These are phyloP conservation scores for Backusella australiensis DNA, from an alignment of 192 early-diverging fungal species.

Conservation along the genomic window DNA sequence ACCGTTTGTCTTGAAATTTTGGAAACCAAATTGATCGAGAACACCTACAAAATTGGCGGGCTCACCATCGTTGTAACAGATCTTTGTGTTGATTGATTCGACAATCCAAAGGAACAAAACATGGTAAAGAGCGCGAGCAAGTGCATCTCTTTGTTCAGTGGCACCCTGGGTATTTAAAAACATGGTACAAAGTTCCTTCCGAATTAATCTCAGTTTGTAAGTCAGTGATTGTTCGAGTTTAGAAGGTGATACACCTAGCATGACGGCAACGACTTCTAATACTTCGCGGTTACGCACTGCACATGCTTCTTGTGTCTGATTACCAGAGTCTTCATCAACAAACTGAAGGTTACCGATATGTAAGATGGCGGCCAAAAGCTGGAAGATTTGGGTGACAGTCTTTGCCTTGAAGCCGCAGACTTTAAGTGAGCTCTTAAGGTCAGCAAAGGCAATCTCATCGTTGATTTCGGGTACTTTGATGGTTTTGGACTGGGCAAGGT, in stretches of 20 bases:
- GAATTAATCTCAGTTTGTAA: constrained; percentile 80
- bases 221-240: constrained; percentile 74
- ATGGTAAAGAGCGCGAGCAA: constrained; percentile 84
- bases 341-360: constrained; percentile 89
- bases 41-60: constrained; percentile 84
- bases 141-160: constrained; percentile 71
- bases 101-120: constrained; percentile 89
- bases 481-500: constrained; percentile 40
- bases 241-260: constrained; percentile 73
- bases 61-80: constrained; percentile 63
- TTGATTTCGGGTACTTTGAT: constrained; percentile 35
- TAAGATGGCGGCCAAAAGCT: constrained; percentile 83
- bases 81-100: constrained; percentile 83
- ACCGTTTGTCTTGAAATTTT: constrained; percentile 50
- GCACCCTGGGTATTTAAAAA: constrained; percentile 83
- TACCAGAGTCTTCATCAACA: constrained; percentile 55
- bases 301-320: constrained; percentile 69
- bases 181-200: constrained; percentile 85
- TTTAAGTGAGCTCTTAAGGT: constrained; percentile 60
- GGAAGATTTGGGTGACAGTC: constrained; percentile 78
- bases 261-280: constrained; percentile 68
- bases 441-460: constrained; percentile 59
- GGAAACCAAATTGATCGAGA: constrained; percentile 75
- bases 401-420: constrained; percentile 64
- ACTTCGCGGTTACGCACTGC: constrained; percentile 72